phyloP scores from a whole-genome alignment of 441 rosid genomes.

The Syzygium malaccense region DNA sequence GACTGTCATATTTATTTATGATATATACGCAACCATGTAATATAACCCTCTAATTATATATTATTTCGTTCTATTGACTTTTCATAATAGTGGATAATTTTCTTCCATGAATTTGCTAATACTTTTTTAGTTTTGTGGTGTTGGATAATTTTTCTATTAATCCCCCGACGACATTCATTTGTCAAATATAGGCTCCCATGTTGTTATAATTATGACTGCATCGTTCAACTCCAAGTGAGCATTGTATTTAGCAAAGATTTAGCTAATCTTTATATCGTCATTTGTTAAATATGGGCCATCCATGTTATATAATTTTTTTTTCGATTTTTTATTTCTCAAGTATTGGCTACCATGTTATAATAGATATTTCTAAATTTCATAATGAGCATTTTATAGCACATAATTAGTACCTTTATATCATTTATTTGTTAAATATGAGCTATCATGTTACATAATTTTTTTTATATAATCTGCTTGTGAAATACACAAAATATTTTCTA shows the following conservation, averaged over 20 bases:
- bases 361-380: accelerated
- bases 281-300: too few relatives aligned
- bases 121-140: too few relatives aligned
- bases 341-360: neutral
- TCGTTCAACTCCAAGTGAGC: too few relatives aligned
- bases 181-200: accelerated
- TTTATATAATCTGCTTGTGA: neutral
- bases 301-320: too few relatives aligned
- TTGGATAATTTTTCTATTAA: too few relatives aligned
- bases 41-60: neutral
- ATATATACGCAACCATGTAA: neutral
- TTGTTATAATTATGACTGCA: too few relatives aligned
- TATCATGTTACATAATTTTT: neutral
- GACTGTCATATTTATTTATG: accelerated
- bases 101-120: neutral
- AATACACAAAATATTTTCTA: too few relatives aligned
- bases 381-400: neutral
- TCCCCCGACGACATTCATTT: neutral
- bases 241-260: too few relatives aligned
- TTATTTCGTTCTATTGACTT: neutral
- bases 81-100: too few relatives aligned
- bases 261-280: too few relatives aligned
- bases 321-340: too few relatives aligned
- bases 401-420: accelerated
- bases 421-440: neutral